A percentile compares a stretch with the other conserved stretches of the same genome.
These are phyloP conservation scores for Diaporthe sp. DNA, from an alignment of 2,329 filamentous ascomycete species.

Conservation along the genomic window DNA sequence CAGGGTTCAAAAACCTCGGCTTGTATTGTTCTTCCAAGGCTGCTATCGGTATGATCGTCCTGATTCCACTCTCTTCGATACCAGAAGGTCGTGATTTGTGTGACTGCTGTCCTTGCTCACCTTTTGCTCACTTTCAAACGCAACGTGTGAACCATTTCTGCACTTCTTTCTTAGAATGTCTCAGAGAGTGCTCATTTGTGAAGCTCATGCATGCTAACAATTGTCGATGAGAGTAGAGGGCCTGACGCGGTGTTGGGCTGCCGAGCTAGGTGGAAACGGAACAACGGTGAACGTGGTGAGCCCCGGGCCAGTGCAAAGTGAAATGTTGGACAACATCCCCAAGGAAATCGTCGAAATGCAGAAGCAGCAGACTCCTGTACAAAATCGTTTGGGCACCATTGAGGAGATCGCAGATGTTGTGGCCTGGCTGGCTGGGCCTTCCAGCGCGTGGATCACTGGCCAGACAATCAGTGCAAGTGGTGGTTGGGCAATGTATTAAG, in stretches of 20 bases:
- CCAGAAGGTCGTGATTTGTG: background rate
- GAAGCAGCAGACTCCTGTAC: conserved; percentile 62
- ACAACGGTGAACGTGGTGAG: conserved; percentile 73
- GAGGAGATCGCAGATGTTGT: conserved; percentile 70
- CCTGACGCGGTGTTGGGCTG: conserved; percentile 69
- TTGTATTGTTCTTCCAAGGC: conserved; percentile 71
- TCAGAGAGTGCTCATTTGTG: too few relatives aligned
- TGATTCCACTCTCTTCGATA: background rate
- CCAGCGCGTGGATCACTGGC: conserved; percentile 64
- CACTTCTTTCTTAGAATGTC: too few relatives aligned
- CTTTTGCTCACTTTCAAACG: background rate
- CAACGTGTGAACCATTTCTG: too few relatives aligned
- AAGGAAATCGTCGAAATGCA: conserved; percentile 62
- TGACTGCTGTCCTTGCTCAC: background rate
- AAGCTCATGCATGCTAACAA: background rate
- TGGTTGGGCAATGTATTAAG: conserved; percentile 48
- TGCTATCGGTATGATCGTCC: conserved; percentile 48
- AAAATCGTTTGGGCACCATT: conserved; percentile 62
- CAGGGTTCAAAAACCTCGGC: conserved; percentile 58
- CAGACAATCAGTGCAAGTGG: conserved; percentile 69
- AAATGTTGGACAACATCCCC: conserved; percentile 67
- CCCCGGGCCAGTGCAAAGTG: conserved; percentile 70
- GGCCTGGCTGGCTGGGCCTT: conserved; percentile 64
- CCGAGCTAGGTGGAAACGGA: conserved; percentile 67
- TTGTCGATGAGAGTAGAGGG: conserved; percentile 58